Base-by-base conservation (phyloP, 345 rosid genomes). In the Clarkia xantiana region DNA sequence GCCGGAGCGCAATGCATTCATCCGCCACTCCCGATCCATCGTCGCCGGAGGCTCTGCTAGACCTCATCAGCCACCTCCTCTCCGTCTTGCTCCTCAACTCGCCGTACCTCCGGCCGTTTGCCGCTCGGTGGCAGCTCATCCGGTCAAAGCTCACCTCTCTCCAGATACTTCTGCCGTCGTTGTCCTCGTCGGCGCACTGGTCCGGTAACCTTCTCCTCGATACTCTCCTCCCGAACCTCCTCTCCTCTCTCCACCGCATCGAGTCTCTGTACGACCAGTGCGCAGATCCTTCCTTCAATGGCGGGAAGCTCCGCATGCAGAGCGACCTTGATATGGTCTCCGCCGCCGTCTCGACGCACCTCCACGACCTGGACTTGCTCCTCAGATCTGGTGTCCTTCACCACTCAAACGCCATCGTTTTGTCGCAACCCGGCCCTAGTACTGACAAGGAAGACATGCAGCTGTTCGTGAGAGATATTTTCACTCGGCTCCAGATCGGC, bases 291-390 rank as follows among this genome's bases (percentile, higher is more conserved):
- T 40, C 34, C 64, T 65, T 58, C 84, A 79, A 64, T 74, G 84
- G 84, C 56, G 88, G 88, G 19, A 86, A 86, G 72, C 88, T 86
- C 25, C 68, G 67, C 40, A 77, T 82, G 74, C 95, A 86, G 69
- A 82, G 91, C 69, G 95, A 86, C 72, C 91, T 86, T 55, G 91
- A 86, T 55, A 82, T 82, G n/a, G 73, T 82, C 52, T 71, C 85
- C 15, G 52, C 83, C 14, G 60, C 86, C 2, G 80, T 86, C 42
- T 68, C 85, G 1, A 66, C 44, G 45, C 84, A 75, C 57, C 73
- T 79, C 47, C 73, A 67, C 16, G 83, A 74, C 68, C 84, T 85
- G 40, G 80, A 82, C 66, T 66, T 85, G 57, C 78, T 85, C 2
- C 79, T 85, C 72, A 70, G 76, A 66, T 85, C 95, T 55, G 95